These are phyloP conservation scores for Axilococcus clingmanii DNA, from an alignment of 139 green algal species.

Conservation along the genomic window DNA sequence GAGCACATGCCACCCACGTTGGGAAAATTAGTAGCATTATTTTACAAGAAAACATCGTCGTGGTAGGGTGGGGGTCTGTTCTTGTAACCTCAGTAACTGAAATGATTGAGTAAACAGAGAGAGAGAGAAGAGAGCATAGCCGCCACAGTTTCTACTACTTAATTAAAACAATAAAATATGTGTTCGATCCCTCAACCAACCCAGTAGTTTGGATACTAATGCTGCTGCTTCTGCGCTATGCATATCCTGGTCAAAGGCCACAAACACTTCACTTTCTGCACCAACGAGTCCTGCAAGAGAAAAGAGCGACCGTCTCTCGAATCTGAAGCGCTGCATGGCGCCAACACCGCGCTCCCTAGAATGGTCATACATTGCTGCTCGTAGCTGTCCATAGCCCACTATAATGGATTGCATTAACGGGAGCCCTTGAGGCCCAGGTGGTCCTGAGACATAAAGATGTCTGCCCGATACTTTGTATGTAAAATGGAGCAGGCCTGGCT, in stretches of 20 bases:
- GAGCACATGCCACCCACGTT: no score
- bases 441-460: slow-evolving; percentile 1
- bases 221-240: slow-evolving; percentile 5
- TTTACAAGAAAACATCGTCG: no score
- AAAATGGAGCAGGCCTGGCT: no score
- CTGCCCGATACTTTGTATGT: not conserved
- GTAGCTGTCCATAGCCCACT: slow-evolving; percentile 20
- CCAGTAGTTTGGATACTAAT: slow-evolving; percentile 2
- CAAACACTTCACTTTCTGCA: slow-evolving; percentile 15
- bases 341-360: slow-evolving; percentile 1
- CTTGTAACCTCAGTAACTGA: not conserved
- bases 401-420: slow-evolving; percentile 1
- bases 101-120: not conserved
- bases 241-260: slow-evolving; percentile 10
- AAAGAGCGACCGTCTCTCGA: slow-evolving; percentile 8
- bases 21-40: no score
- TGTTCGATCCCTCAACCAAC: slow-evolving; percentile 4
- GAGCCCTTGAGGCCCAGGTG: not conserved
- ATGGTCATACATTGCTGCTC: slow-evolving; percentile 21
- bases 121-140: slow-evolving; percentile 1
- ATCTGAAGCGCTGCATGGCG: slow-evolving; percentile 17
- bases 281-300: slow-evolving; percentile 8
- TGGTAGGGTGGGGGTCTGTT: no score
- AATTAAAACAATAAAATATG: slow-evolving; percentile 16
- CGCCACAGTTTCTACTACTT: not conserved